Conservation (phyloP, 2,329 filamentous ascomycete genomes). For the Colletotrichum noveboracense region DNA sequence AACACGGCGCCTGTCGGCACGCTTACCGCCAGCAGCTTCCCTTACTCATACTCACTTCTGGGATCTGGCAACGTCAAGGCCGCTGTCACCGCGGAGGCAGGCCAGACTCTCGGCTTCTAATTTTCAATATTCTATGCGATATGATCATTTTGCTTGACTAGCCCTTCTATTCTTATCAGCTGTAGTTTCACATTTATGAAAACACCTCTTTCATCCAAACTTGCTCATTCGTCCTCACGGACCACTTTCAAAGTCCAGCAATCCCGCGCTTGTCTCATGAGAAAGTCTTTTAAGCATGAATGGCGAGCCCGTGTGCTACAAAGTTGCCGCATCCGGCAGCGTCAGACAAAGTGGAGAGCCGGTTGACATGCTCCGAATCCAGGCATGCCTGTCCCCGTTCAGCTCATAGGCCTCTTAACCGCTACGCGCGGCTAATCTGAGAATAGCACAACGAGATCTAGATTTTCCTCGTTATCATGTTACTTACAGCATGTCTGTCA, state of each 20-base stretch:
- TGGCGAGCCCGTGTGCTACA: neutral
- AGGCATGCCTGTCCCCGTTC: neutral
- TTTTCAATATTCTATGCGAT: neutral
- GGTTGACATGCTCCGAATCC: neutral
- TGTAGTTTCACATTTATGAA: neutral
- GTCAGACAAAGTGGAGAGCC: neutral
- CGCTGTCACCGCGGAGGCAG: slow-evolving; percentile 38
- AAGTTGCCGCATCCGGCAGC: neutral
- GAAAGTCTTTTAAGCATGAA: neutral
- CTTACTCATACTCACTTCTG: slow-evolving; percentile 45
- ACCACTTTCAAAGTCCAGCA: neutral
- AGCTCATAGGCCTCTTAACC: neutral
- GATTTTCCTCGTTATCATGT: too few species aligned
- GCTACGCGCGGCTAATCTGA: neutral
- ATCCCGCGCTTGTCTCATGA: neutral
- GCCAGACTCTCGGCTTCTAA: slow-evolving; percentile 32
- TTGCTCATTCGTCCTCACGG: neutral
- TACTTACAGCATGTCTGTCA: too few species aligned
- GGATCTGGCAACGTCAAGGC: slow-evolving; percentile 47
- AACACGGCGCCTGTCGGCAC: slow-evolving; percentile 54
- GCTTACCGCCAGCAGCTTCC: slow-evolving; percentile 53
- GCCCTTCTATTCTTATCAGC: neutral
- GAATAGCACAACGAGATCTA: neutral
- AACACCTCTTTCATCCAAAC: neutral
- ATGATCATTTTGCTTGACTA: neutral